A percentile compares a stretch with the other conserved stretches of the same genome.
Evolutionary conservation across 108 stramenopile species (phyloP).

Genomic region (Skeletonema marinoi): DNA sequence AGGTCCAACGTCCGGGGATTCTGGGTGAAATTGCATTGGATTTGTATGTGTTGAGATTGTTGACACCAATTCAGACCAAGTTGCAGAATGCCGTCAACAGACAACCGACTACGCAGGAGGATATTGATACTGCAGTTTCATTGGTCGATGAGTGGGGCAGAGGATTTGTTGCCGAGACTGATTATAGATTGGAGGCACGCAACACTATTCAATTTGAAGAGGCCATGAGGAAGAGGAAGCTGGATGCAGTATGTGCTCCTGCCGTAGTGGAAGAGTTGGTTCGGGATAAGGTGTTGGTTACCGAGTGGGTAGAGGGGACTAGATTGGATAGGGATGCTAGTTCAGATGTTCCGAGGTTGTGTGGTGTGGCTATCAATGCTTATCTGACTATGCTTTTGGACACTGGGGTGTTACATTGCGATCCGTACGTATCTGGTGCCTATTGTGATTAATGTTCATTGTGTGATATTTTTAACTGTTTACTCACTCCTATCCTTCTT

Average conservation of each 20-base stretch:
- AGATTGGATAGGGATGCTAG: constrained; percentile 69
- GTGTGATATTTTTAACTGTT: not conserved
- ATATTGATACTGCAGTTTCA: constrained; percentile 63
- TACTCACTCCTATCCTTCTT: not conserved
- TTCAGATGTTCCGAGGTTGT: constrained; percentile 75
- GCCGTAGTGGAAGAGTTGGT: constrained; percentile 64
- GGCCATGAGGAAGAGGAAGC: constrained; percentile 68
- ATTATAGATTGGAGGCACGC: constrained; percentile 80
- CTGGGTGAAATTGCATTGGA: constrained; percentile 90
- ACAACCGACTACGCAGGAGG: constrained; percentile 47
- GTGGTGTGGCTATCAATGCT: constrained; percentile 87
- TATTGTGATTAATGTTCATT: not conserved
- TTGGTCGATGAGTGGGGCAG: constrained; percentile 93
- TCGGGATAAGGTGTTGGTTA: constrained; percentile 82
- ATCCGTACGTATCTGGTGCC: constrained; percentile 36
- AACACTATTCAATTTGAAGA: constrained; percentile 73
- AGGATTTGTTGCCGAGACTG: constrained; percentile 91
- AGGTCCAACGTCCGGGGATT: constrained; percentile 93
- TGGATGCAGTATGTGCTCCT: constrained; percentile 86
- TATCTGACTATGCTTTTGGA: constrained; percentile 86
- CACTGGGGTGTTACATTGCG: constrained; percentile 77
- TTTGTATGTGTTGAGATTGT: constrained; percentile 79
- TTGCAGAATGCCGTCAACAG: constrained; percentile 66
- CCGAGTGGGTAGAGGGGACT: constrained; percentile 92
- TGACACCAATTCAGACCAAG: constrained; percentile 78